A percentile compares a stretch with the other conserved stretches of the same genome.
Conservation (phyloP, 306 rosid species). For the Citrullus amarus region DNA sequence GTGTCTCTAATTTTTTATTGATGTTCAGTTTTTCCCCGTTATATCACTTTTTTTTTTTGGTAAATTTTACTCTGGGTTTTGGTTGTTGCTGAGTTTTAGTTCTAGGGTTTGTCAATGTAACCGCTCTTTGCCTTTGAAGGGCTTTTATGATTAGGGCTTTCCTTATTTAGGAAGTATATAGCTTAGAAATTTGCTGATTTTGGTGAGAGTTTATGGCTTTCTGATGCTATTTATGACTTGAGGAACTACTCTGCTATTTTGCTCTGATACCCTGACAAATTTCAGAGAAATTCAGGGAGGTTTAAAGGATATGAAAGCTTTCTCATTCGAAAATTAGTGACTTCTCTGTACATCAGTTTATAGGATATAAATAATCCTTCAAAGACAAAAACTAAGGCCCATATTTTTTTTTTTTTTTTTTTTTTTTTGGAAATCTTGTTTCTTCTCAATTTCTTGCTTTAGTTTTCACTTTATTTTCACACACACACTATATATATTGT, state of each 20-base stretch:
- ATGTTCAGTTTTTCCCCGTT: background rate
- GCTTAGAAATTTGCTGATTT: background rate
- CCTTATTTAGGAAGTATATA: background rate
- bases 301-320: background rate
- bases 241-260: background rate
- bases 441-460: no score
- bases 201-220: background rate
- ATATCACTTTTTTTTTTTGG: background rate
- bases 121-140: background rate
- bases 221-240: background rate
- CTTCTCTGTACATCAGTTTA: background rate
- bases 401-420: no score
- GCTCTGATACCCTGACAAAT: background rate
- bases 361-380: background rate
- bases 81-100: background rate
- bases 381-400: no score
- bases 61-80: background rate
- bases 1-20: background rate
- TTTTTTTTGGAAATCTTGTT: no score
- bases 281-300: background rate
- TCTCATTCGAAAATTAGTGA: background rate
- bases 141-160: background rate
- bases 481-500: no score
- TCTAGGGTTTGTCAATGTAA: background rate
- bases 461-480: no score